A percentile compares a stretch with the other conserved stretches of the same genome.
Conservation (phyloP, 78 protist species). For the Diacronema lutheri region DNA sequence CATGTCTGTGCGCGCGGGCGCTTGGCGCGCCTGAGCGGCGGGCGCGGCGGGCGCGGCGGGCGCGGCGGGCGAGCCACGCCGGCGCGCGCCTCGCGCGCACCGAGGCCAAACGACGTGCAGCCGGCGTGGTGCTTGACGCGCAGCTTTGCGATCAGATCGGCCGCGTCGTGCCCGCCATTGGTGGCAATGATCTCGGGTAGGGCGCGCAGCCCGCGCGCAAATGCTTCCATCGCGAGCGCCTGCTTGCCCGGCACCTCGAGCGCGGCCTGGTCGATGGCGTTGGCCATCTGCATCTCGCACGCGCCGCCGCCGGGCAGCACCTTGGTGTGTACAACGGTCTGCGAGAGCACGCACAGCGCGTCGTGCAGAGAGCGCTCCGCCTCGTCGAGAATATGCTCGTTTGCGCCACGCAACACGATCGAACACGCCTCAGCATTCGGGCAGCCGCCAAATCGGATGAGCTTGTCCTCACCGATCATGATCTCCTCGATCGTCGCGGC, state of each 20-base stretch:
- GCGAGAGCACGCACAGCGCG: conserved; percentile 96
- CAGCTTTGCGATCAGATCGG: conserved; percentile 77
- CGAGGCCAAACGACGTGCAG: background rate
- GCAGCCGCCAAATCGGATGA: conserved; percentile 84
- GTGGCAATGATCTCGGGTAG: conserved; percentile 94
- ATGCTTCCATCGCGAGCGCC: conserved; percentile 95
- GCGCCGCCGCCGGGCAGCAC: conserved; percentile 96
- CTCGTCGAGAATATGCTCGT: conserved; percentile 89
- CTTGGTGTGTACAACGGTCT: conserved; percentile 74
- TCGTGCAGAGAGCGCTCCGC: conserved; percentile 99
- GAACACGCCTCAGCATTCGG: conserved; percentile 92
- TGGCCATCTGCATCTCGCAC: conserved; percentile 93
- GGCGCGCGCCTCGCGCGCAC: too few species aligned
- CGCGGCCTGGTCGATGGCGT: conserved; percentile 89
- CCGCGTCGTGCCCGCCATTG: conserved; percentile 93
- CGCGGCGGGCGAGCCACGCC: background rate
- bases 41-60: background rate
- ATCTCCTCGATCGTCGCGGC: conserved; percentile 87
- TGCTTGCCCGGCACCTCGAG: conserved; percentile 87
- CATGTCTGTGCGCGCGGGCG: conserved; percentile 77
- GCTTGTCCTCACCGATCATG: conserved; percentile 97
- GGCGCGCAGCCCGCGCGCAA: conserved; percentile 87
- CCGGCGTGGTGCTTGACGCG: background rate
- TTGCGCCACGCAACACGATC: conserved; percentile 97
- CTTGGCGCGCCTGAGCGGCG: too few species aligned